Evolutionary conservation across 306 rosid species (phyloP), one percentile per base, ranked within the genome.

Genomic region (Oemleria cerasiformis): DNA sequence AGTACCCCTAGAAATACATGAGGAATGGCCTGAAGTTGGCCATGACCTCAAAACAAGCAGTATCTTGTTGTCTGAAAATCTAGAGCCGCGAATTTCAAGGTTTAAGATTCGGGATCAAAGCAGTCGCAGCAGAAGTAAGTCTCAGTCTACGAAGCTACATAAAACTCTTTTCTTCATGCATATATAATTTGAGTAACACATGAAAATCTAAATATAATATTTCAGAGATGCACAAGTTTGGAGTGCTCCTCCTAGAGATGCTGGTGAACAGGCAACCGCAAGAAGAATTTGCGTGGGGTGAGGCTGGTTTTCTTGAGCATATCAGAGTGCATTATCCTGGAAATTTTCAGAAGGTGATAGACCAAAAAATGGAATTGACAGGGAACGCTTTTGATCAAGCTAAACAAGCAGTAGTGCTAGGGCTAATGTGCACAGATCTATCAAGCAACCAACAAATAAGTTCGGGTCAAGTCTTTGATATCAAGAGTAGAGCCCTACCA

Each of bases 1-100:
- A 81, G 2, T 41, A 70, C 88, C 11, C 43, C 86, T 44, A 84
- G 92, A 92, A 82, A 81, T 90, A 71, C 84, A 84, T 5, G 84
- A 84, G 73, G 82, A 80, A 63, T 87, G 96, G 92, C 91, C 91
- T 67, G 76, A 70, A 67, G 89, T 90, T 45, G 91, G 77, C 15
- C 87, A 86, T 68, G 96, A 86, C 53, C 88, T 90, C 44, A 82
- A 80, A 25, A 80, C 80, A 67, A 77, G 75, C 55, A 90, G 83
- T 78, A 69, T 87, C 44, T 71, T 90, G 42, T 43, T 90, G 78
- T 79, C 86, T 8, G 71, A 78, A 38, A 70, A 77, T 59, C 49
- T 68, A 23, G 84, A 71, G 68, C 91, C 92, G 8, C 57, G 74
- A 58, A 87, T 90, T 78, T 86, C 92, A 0, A 82, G 96, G 88